Base-by-base conservation (phyloP, 2,329 filamentous ascomycete genomes). In the Arthroderma sp. region DNA sequence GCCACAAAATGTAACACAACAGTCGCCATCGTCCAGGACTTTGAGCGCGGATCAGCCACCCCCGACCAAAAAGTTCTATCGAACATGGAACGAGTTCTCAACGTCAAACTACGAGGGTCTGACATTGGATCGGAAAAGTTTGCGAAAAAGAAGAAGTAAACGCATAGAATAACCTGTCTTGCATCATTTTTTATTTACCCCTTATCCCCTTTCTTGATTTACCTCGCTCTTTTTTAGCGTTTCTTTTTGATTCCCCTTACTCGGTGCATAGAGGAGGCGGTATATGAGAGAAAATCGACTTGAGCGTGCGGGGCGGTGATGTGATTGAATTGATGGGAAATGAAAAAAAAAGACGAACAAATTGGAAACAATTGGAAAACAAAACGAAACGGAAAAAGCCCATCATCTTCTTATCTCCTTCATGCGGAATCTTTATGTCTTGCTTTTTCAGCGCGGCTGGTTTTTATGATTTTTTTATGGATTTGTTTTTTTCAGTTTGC, bases 1-100 rank as follows among this genome's bases (percentile, higher is more conserved):
- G 89, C 88, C 49, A 86, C 82, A 53, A 86, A 86, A 70, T 88
- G 84, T 74, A 94, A 94, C 73, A 87, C 83, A 49, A 89, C 85
- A 36, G 78, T 81, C 43, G 75, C 78, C 52, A 72, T 91, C 54
- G 75, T 96, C 51, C 83, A 82, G 59, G 81, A 87, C 56, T 87
- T 94, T 59, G 89, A 96, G 79, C 76, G 81, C 53, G 87, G 83
- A 55, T 76, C 71, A 55, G 87, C 80, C 46, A 58, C 75, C 38
- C 88, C 83, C 46, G 87, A 94, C 69, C 87, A 93, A 68, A 87
- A 88, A 72, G 70, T 93, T 44, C 72, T 94, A 46, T 66, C 67
- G 48, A 70, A 74, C 53, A 85, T 94, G 75, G 86, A 94, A 76
- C 75, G 81, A 44, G 79, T 85, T 50, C 78, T 95, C 62, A 89